A percentile compares a stretch with the other conserved stretches of the same genome.
phyloP scores from a whole-genome alignment of 306 rosid species.

The Rubus parviflorus region DNA sequence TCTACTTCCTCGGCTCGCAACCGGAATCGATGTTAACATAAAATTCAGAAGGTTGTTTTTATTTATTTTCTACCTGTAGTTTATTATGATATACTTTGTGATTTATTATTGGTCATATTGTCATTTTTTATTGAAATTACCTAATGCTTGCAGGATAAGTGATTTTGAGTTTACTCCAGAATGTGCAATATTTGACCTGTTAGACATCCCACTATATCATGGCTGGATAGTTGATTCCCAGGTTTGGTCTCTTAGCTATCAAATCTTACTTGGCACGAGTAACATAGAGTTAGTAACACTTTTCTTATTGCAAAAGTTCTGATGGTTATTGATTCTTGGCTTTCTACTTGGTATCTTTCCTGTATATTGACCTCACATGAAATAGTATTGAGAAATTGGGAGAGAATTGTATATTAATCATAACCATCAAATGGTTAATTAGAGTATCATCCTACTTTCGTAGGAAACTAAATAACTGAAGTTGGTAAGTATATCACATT shows the following conservation, averaged over 20 bases:
- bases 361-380: not conserved
- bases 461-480: not conserved
- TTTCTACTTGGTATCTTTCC: not conserved
- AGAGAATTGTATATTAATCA: constrained; percentile 1
- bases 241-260: constrained; percentile 49
- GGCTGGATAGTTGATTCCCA: constrained; percentile 98
- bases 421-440: not conserved
- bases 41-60: constrained; percentile 73
- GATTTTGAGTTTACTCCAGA: constrained; percentile 98
- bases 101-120: constrained; percentile 25
- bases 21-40: constrained; percentile 98
- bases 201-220: constrained; percentile 95
- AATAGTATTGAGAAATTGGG: not conserved
- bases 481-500: not conserved
- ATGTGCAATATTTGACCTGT: constrained; percentile 95
- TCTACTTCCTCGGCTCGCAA: constrained; percentile 94
- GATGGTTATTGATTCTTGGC: constrained; percentile 6
- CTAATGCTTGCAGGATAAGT: constrained; percentile 60
- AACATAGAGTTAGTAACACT: not conserved
- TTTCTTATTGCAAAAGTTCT: not conserved
- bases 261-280: constrained; percentile 12
- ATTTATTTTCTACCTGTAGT: constrained; percentile 8
- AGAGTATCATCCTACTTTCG: not conserved
- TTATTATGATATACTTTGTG: constrained; percentile 23
- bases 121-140: constrained; percentile 31